Evolutionary conservation across 2,329 filamentous ascomycete species (phyloP), one percentile per base, ranked within the genome.

Genomic region (Diaporthe ampelina): DNA sequence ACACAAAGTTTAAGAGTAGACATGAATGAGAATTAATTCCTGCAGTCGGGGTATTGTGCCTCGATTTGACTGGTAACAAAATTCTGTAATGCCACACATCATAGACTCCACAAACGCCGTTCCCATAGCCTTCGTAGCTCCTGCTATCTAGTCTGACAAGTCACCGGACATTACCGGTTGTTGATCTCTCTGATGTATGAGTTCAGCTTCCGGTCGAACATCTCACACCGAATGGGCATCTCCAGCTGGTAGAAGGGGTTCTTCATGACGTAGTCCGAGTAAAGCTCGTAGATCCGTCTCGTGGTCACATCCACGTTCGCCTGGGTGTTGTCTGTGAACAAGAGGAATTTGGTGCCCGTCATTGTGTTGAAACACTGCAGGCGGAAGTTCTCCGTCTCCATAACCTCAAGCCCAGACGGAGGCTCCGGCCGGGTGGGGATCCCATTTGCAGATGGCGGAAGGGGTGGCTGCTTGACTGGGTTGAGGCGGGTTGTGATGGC

Each of bases 181-280:
- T 93, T 93, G 78, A 92, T 88, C 81, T 91, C 90, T 81, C 94
- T 91, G 79, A 98, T 91, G 84, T 95, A 97, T 50, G 92, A 94
- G 77, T 90, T 89, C 77, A 98, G 83, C 83, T 94, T 94, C 79
- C 95, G 89, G 83, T 99, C 97, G 86, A 98, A 99, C 79, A 95
- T 94, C 81, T 98, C 97, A 84, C 97, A 98, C 76, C 97, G 89
- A 71, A 99, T 91, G 9, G 97, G 97, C 95, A 98, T 99, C 86
- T 99, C 97, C 73, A 98, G 88, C 81, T 97, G 95, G 85, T 98
- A 98, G 82, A 99, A 99, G 0, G 97, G 97, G 83, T 99, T 99
- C 88, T 98, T 99, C 95, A 98, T 98, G 78, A 99, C 97, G 82
- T 94, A 98, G 84, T 99, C 97, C 68, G 94, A 91, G 86, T 98